Evolutionary conservation across 306 rosid species (phyloP).

Genomic region (Carpinus viminea): DNA sequence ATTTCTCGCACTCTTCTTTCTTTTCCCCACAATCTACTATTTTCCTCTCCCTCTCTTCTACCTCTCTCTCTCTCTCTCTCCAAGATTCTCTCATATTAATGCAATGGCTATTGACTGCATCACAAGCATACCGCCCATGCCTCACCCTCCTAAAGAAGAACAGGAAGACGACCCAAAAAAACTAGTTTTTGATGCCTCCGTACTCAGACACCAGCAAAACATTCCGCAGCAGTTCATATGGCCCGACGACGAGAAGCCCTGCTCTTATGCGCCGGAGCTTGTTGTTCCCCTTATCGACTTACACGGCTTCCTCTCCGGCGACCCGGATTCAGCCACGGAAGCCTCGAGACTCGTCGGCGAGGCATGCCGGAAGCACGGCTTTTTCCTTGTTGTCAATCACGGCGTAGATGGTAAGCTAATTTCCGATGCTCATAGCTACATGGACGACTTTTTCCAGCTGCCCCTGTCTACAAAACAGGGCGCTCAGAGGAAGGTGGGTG

Average conservation of each 20-base stretch:
- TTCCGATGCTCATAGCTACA: constrained; percentile 59
- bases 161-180: constrained; percentile 30
- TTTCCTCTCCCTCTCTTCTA: constrained; percentile 9
- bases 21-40: constrained; percentile 12
- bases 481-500: constrained; percentile 76
- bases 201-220: constrained; percentile 42
- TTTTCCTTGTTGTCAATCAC: constrained; percentile 82
- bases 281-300: constrained; percentile 68
- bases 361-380: constrained; percentile 83
- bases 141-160: constrained; percentile 31
- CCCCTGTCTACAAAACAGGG: constrained; percentile 79
- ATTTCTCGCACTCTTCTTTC: constrained; percentile 21
- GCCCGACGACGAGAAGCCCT: constrained; percentile 88
- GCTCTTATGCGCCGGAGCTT: constrained; percentile 50
- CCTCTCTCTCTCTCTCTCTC: constrained; percentile 1
- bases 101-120: constrained; percentile 72
- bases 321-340: constrained; percentile 43
- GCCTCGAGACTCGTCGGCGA: constrained; percentile 60
- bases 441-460: constrained; percentile 67
- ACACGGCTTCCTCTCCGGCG: constrained; percentile 58
- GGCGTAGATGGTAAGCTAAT: constrained; percentile 60
- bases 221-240: constrained; percentile 85
- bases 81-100: constrained; percentile 15
- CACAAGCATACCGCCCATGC: constrained; percentile 36
- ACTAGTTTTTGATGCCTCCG: constrained; percentile 73